Percentiles rank a stretch among this genome's conserved stretches.
phyloP scores from a whole-genome alignment of 352 stramenopile species.

The Pythium dissotocum region DNA sequence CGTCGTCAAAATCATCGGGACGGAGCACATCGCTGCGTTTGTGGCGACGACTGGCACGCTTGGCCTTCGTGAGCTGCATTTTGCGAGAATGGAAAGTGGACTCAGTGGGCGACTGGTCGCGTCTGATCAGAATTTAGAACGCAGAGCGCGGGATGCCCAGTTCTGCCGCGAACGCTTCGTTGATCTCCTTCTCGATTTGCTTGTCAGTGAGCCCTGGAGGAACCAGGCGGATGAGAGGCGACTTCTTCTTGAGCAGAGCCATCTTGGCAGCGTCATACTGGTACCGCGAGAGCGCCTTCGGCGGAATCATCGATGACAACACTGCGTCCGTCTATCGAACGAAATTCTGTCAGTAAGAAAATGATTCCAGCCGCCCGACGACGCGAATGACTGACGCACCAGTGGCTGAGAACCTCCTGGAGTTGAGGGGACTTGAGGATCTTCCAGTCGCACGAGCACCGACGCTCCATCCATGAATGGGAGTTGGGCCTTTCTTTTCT shows the following conservation, averaged over 20 bases:
- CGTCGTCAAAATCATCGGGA: constrained; percentile 67
- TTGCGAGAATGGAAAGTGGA: neutral
- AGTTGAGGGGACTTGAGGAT: constrained; percentile 46
- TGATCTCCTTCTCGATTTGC: constrained; percentile 74
- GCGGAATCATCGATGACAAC: constrained; percentile 49
- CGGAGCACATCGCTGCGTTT: constrained; percentile 31
- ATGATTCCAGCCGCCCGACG: neutral
- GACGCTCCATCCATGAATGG: constrained; percentile 48
- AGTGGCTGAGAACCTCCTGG: neutral
- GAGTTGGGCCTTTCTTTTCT: constrained; percentile 47
- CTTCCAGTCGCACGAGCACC: constrained; percentile 63
- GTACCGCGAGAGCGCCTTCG: constrained; percentile 43
- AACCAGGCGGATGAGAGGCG: constrained; percentile 55
- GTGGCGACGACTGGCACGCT: constrained; percentile 7
- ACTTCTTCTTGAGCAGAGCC: constrained; percentile 58
- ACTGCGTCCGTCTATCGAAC: constrained; percentile 27
- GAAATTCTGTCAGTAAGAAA: neutral
- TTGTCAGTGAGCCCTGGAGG: constrained; percentile 34
- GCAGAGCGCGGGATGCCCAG: constrained; percentile 51
- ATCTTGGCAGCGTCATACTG: constrained; percentile 51
- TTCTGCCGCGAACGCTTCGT: constrained; percentile 61
- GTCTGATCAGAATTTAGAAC: constrained; percentile 26
- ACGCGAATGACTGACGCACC: neutral
- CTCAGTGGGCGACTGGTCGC: neutral
- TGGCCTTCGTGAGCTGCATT: neutral